These are phyloP conservation scores for Juglanconis oblonga DNA, from an alignment of 2,329 filamentous ascomycete species.

Conservation along the genomic window DNA sequence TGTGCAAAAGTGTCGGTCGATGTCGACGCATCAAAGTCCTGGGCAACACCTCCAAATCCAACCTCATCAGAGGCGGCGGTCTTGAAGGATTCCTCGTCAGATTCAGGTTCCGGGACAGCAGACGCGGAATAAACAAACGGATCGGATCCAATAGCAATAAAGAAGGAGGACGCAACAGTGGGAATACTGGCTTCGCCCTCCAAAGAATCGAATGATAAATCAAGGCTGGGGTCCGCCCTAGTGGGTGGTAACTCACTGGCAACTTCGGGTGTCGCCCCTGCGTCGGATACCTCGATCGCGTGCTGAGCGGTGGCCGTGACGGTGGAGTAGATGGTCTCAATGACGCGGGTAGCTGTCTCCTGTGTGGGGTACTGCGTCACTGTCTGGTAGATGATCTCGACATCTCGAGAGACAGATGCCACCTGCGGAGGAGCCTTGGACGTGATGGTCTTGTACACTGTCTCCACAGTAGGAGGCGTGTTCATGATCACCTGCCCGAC, in stretches of 20 bases:
- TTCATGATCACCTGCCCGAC: conserved; percentile 8
- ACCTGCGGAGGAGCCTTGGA: neutral
- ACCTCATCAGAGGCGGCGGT: conserved; percentile 3
- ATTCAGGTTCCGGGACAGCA: conserved; percentile 6
- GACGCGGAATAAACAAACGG: conserved; percentile 2
- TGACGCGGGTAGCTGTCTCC: conserved; percentile 9
- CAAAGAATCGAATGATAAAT: conserved; percentile 1
- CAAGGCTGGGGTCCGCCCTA: conserved; percentile 14
- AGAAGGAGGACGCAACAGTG: neutral
- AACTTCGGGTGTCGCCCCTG: neutral
- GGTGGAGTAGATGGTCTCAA: conserved; percentile 20
- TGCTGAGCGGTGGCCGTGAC: conserved; percentile 9
- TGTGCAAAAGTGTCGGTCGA: neutral
- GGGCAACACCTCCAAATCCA: neutral
- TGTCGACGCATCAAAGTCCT: neutral
- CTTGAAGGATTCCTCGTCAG: conserved; percentile 15
- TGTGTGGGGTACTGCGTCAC: conserved; percentile 4
- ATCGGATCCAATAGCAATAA: conserved; percentile 4
- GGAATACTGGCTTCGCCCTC: neutral
- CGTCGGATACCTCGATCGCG: neutral
- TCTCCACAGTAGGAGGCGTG: conserved; percentile 11
- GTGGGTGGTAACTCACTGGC: conserved; percentile 16
- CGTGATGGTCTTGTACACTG: conserved; percentile 13
- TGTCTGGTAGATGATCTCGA: conserved; percentile 12
- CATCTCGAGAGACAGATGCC: neutral